Evolutionary conservation across 2,329 filamentous ascomycete species (phyloP), one percentile per base, ranked within the genome.

Genomic region (Microdochium trichocladiopsis): DNA sequence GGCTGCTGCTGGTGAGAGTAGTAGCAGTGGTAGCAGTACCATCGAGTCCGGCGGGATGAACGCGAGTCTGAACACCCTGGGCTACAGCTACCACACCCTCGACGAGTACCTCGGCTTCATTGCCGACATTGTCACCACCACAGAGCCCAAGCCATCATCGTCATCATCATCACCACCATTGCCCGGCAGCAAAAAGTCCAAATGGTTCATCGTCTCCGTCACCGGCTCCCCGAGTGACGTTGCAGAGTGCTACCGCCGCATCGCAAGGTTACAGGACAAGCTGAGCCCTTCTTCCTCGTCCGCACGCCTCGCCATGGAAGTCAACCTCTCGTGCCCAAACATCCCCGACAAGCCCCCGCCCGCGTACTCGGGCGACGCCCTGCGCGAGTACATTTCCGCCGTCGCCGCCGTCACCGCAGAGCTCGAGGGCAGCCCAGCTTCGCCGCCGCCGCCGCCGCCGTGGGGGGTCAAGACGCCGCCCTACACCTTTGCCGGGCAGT

Each of bases 271-370:
- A 55, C 75, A 72, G 63, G 3, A 48, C 24, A 23, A 72, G 50
- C 45, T 52, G 49, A 51, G 33, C 21, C 16, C 16, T 12, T 1
- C 22, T 16, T 22, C 18, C 8, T 14, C 8, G 28, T 31, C 28
- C 4, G 12, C 6, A 11, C 18, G 23, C 3, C 70, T 89, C 1
- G 83, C 83, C 18, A 80, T 91, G 73, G 88, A 93, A 66, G 74
- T 92, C 60, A 93, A 93, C 63, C 78, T 92, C 25, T 87, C 82
- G 28, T 92, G 88, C 59, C 88, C 88, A 0, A 92, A 93, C 61
- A 91, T 92, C 49, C 74, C 78, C 0, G 71, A 72, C 18, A 77
- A 78, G 48, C 83, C 87, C 1, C 88, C 88, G 1, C 87, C 88
- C 5, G 88, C 88, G 0, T 92, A 91, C 63, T 75, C 79, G 8